Percentiles rank a stretch among this genome's conserved stretches.
Evolutionary conservation across 805 yeast genomes (phyloP).

Genomic region (Candida morakotiae): DNA sequence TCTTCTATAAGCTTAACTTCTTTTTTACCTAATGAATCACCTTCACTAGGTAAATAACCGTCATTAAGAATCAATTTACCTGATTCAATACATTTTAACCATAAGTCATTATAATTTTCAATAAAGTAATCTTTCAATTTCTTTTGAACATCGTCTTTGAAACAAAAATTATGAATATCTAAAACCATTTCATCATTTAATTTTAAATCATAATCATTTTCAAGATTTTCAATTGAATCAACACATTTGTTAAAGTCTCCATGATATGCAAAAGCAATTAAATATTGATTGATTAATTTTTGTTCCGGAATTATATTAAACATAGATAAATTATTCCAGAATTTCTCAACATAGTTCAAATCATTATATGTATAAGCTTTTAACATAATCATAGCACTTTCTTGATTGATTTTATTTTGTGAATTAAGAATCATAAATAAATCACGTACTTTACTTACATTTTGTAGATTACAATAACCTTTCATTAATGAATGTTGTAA

Average conservation of each 20-base stretch:
- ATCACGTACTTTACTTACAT: conserved; percentile 52
- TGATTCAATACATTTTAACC: conserved; percentile 22
- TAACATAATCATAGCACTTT: conserved; percentile 64
- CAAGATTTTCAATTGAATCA: conserved; percentile 41
- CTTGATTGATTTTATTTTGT: conserved; percentile 54
- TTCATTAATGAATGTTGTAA: conserved; percentile 61
- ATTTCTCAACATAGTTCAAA: conserved; percentile 51
- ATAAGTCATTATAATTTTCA: conserved; percentile 19
- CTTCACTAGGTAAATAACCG: conserved; percentile 27
- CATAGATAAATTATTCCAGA: conserved; percentile 58
- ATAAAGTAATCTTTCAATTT: conserved; percentile 31
- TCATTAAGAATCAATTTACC: conserved; percentile 25
- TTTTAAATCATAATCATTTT: conserved; percentile 41
- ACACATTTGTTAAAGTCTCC: conserved; percentile 58
- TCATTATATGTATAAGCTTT: conserved; percentile 55
- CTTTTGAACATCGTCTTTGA: conserved; percentile 25
- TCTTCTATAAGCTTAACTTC: conserved; percentile 1
- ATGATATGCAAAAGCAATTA: conserved; percentile 68
- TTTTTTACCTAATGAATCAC: conserved; percentile 20
- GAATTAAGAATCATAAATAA: conserved; percentile 56
- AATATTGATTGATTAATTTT: conserved; percentile 52
- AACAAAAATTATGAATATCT: conserved; percentile 44
- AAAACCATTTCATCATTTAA: conserved; percentile 43
- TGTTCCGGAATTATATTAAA: conserved; percentile 51
- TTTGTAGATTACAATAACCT: conserved; percentile 58